Evolutionary conservation across 176 grass and related monocot genomes (phyloP).

Genomic region (Ampelocalamus luodianensis): DNA sequence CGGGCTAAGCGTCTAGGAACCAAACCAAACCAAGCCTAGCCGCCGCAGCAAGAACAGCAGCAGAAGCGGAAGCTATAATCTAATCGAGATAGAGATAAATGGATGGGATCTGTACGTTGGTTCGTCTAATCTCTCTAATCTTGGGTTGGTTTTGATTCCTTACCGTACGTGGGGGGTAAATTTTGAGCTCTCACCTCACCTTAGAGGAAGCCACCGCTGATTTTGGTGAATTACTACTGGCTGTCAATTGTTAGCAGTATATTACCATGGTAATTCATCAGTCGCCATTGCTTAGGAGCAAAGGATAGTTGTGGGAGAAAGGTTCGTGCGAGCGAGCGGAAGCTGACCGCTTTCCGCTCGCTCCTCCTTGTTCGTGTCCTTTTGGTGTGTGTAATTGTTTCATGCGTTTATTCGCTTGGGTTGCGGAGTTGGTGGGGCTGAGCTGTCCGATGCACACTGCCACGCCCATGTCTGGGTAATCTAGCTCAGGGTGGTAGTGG

Average conservation of each 20-base stretch:
- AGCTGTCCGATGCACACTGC: constrained; percentile 41
- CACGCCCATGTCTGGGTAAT: constrained; percentile 13
- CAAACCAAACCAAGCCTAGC: constrained; percentile 3
- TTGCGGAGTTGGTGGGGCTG: constrained; percentile 48
- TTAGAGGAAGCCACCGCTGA: constrained; percentile 31
- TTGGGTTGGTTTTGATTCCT: constrained; percentile 37
- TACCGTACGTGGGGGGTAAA: constrained; percentile 34
- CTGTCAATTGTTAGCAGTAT: constrained; percentile 24
- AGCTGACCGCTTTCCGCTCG: constrained; percentile 45
- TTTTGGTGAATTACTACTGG: constrained; percentile 53
- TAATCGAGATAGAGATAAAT: constrained; percentile 45
- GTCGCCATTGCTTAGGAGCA: constrained; percentile 48
- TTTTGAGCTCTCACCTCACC: constrained; percentile 46
- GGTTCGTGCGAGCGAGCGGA: constrained; percentile 13
- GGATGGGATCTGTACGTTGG: constrained; percentile 42
- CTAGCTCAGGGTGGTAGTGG: background rate
- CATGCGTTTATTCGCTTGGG: constrained; percentile 21
- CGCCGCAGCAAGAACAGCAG: background rate
- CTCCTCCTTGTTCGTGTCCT: background rate
- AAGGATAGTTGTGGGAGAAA: constrained; percentile 37
- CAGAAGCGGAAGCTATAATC: constrained; percentile 38
- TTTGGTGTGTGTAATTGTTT: constrained; percentile 33
- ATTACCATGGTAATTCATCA: constrained; percentile 28
- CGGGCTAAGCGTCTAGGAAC: constrained; percentile 77
- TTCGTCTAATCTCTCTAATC: constrained; percentile 46